Evolutionary conservation across 768 basidiomycete genomes (phyloP), one percentile per base, ranked within the genome.

Genomic region (Rhodotorula paludigena): DNA sequence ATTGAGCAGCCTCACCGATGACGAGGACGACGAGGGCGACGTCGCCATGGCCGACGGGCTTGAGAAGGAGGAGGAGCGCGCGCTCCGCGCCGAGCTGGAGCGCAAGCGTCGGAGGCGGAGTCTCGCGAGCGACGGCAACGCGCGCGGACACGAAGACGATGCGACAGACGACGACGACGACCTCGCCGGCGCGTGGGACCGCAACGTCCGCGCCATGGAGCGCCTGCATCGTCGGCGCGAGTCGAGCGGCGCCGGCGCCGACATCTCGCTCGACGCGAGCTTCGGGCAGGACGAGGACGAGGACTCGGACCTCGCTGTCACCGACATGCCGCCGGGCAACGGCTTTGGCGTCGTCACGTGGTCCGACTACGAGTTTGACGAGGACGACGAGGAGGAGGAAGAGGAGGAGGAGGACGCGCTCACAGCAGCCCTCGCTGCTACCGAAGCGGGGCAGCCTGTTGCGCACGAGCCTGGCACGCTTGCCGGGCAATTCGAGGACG

Each of bases 271-370:
- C n/a, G 62, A 64, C 1, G 38, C 30, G 8, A n/a, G 33, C 32
- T 1, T 9, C 32, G 32, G 51, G 20, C 36, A 47, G 23, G 39
- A 38, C 21, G 56, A 49, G 21, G 63, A 53, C 20, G 68, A 60
- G 23, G 63, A 61, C 51, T 61, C 66, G 28, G 66, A 69, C 36
- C 38, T 65, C 38, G 63, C 63, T n/a, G 28, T 69, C 15, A 65
- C 68, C 4, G 68, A 70, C 33, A n/a, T 65, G 12, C 64, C 69
- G 30, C 64, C 69, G 25, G 68, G 62, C 30, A 62, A 64, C 23
- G 69, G 69, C 20, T 35, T 56, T 35, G 69, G 69, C 52, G 69
- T 71, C 65, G 69, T 71, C 32, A 71, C 69, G 10, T 71, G 69
- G 69, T 47, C 41, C 12, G 69, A 71, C 32, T 71, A 71, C 62